phyloP scores from a whole-genome alignment of 345 rosid species.

The Gossypium longicalyx region DNA sequence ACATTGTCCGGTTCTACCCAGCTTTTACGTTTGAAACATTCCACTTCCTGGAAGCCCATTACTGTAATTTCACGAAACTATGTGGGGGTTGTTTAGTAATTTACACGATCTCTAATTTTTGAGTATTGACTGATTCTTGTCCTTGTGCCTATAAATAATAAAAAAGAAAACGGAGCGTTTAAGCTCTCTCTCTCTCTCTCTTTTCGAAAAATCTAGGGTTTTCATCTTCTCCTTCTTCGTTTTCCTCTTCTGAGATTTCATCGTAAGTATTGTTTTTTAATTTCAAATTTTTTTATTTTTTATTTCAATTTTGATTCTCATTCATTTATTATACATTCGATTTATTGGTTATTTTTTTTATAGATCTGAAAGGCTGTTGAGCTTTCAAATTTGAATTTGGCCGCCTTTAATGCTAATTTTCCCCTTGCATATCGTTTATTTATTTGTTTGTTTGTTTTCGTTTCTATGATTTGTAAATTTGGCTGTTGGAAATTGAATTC shows the following conservation, averaged over 20 bases:
- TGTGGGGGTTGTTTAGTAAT: not conserved
- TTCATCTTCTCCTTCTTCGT: not conserved
- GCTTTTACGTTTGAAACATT: too few relatives aligned
- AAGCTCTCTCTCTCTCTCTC: not conserved
- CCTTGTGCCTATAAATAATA: not conserved
- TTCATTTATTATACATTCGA: too few relatives aligned
- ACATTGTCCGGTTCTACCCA: too few relatives aligned
- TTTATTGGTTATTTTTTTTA: not conserved
- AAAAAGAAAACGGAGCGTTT: not conserved
- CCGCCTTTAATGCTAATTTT: not conserved
- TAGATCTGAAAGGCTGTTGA: not conserved
- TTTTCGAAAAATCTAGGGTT: constrained; percentile 11
- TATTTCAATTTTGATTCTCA: not conserved
- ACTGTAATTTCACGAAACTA: not conserved
- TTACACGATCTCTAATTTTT: not conserved
- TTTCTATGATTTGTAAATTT: not conserved
- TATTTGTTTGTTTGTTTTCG: too few relatives aligned
- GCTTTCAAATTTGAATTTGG: not conserved
- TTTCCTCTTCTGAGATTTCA: not conserved
- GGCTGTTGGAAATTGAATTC: not conserved
- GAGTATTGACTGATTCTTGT: not conserved
- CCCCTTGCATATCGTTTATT: not conserved
- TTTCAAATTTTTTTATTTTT: too few relatives aligned
- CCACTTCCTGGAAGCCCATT: not conserved
- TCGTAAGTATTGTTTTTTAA: not conserved